phyloP scores from a whole-genome alignment of 2,329 filamentous ascomycete genomes.

The Pestalotiopsis sp. region DNA sequence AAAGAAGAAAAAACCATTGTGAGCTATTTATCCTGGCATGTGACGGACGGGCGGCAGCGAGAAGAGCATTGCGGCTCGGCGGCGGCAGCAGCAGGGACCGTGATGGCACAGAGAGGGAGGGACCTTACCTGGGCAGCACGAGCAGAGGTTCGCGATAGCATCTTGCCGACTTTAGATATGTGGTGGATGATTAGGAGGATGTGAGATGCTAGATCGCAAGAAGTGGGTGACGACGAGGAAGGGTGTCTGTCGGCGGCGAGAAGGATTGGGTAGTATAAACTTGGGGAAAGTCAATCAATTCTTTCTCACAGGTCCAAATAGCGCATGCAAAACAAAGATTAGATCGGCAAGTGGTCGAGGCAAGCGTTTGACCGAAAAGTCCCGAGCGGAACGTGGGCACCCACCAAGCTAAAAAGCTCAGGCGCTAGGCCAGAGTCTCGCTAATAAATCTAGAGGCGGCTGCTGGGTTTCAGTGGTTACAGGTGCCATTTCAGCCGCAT shows the following conservation, averaged over 20 bases:
- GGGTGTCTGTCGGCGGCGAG: slow-evolving; percentile 7
- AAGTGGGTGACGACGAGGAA: background rate
- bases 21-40: slow-evolving; percentile 27
- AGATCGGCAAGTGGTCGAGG: slow-evolving; percentile 14
- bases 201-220: slow-evolving; percentile 4
- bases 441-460: background rate
- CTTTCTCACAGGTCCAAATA: slow-evolving; percentile 16
- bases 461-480: background rate
- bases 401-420: background rate
- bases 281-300: slow-evolving; percentile 1
- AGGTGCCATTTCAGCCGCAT: background rate
- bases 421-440: background rate
- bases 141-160: slow-evolving; percentile 62
- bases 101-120: background rate
- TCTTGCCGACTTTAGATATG: slow-evolving; percentile 35
- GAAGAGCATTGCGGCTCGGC: slow-evolving; percentile 8
- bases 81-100: background rate
- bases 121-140: slow-evolving; percentile 59
- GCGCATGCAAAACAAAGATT: slow-evolving; percentile 17
- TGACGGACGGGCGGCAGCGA: slow-evolving; percentile 15
- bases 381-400: background rate
- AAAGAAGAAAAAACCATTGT: slow-evolving; percentile 21
- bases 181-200: background rate
- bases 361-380: slow-evolving; percentile 1
- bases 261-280: background rate